These are phyloP conservation scores for Phytophthora fragariae DNA, from an alignment of 352 stramenopile species.

Conservation along the genomic window DNA sequence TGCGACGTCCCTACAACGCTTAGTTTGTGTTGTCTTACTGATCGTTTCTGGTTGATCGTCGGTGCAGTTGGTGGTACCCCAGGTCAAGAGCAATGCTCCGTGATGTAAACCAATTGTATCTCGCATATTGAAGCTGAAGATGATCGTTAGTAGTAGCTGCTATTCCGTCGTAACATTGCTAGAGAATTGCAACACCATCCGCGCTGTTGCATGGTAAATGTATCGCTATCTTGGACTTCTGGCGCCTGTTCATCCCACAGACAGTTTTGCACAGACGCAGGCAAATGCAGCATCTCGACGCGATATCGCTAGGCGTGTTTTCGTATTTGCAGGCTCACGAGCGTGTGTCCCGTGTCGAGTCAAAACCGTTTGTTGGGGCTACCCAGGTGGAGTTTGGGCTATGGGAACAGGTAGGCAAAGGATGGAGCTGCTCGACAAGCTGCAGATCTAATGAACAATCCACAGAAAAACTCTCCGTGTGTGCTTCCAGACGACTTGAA, in stretches of 20 bases:
- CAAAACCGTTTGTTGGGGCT: constrained; percentile 59
- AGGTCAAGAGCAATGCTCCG: constrained; percentile 75
- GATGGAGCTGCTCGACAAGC: not conserved
- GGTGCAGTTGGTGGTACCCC: constrained; percentile 54
- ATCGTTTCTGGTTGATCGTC: constrained; percentile 13
- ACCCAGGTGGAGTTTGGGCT: constrained; percentile 56
- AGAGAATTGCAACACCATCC: constrained; percentile 32
- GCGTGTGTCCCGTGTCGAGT: constrained; percentile 61
- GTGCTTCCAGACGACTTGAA: constrained; percentile 70
- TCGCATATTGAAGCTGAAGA: constrained; percentile 20
- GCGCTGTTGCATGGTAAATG: too few relatives aligned
- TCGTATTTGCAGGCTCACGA: constrained; percentile 70
- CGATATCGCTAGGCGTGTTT: constrained; percentile 77
- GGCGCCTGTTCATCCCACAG: constrained; percentile 27
- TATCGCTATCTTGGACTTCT: constrained; percentile 25
- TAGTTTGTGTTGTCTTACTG: constrained; percentile 1
- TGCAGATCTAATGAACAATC: not conserved
- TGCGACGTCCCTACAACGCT: constrained; percentile 15
- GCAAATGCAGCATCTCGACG: constrained; percentile 49
- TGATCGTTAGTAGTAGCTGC: constrained; percentile 23
- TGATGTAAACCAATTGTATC: constrained; percentile 60
- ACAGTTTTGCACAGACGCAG: not conserved
- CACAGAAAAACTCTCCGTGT: constrained; percentile 65
- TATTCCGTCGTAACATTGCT: constrained; percentile 33
- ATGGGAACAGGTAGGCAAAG: constrained; percentile 68